Conservation (phyloP, 140 eudicot genomes). For the Oenanthe javanica region DNA sequence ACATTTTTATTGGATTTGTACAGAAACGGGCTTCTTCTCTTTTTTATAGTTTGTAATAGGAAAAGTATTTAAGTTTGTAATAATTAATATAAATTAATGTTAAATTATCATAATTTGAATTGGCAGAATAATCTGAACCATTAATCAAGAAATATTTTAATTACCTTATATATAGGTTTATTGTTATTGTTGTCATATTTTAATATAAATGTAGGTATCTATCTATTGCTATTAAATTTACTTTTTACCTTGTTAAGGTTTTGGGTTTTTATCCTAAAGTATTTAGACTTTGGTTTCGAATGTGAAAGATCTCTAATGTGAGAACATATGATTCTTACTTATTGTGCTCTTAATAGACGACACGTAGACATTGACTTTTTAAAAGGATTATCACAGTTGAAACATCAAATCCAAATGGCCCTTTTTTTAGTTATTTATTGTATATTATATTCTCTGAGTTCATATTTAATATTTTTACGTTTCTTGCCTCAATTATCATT, state of each 20-base stretch:
- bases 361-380: background rate
- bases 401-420: too few species aligned
- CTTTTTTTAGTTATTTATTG: background rate
- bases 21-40: background rate
- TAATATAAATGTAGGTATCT: background rate
- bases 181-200: background rate
- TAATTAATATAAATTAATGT: background rate
- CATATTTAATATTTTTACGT: background rate
- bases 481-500: background rate
- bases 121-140: background rate
- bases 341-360: background rate
- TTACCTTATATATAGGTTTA: background rate
- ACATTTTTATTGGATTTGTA: background rate
- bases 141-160: background rate
- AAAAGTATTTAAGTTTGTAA: background rate
- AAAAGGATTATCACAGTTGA: too few species aligned
- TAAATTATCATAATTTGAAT: background rate
- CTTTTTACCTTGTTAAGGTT: background rate
- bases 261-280: background rate
- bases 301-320: background rate
- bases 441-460: background rate
- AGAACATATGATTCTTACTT: background rate
- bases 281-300: background rate
- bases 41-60: background rate
- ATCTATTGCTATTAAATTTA: background rate